Evolutionary conservation across 495 filamentous ascomycete species (phyloP).

Genomic region (Penicillium daleae): DNA sequence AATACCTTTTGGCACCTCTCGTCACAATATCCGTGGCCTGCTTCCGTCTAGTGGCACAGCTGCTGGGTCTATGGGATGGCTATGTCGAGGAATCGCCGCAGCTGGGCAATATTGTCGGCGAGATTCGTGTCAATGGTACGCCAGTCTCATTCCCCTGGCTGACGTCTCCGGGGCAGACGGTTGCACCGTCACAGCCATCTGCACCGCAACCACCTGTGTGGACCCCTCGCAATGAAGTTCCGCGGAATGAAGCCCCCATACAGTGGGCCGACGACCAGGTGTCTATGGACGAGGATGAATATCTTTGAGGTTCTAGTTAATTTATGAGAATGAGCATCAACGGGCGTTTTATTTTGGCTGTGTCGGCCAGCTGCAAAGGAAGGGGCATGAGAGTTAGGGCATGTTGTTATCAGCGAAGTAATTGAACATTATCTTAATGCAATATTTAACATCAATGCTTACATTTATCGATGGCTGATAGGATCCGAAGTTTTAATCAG

Average conservation of each 20-base stretch:
- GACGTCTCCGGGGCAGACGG: conserved; percentile 14
- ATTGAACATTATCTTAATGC: not conserved
- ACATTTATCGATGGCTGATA: not conserved
- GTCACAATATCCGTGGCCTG: conserved; percentile 38
- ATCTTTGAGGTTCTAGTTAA: conserved; percentile 24
- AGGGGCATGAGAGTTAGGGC: not conserved
- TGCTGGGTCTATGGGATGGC: conserved; percentile 49
- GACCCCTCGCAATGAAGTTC: conserved; percentile 23
- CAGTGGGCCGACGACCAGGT: conserved; percentile 22
- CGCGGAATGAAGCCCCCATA: conserved; percentile 13
- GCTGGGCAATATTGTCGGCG: conserved; percentile 34
- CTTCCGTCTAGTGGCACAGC: conserved; percentile 38
- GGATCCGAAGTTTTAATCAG: not conserved
- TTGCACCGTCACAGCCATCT: conserved; percentile 8
- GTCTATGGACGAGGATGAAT: conserved; percentile 45
- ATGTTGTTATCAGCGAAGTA: not conserved
- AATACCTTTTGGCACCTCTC: conserved; percentile 35
- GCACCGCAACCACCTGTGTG: conserved; percentile 19
- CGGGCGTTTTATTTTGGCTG: too few relatives aligned
- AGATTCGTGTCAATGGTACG: conserved; percentile 42
- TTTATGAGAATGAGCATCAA: not conserved
- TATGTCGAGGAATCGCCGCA: conserved; percentile 43
- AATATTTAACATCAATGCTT: not conserved
- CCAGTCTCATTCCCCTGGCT: conserved; percentile 33
- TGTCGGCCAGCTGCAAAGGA: too few relatives aligned